Percentiles rank a stretch among this genome's conserved stretches.
Evolutionary conservation across 2,329 filamentous ascomycete species (phyloP).

Genomic region (Neobulgaria alba): DNA sequence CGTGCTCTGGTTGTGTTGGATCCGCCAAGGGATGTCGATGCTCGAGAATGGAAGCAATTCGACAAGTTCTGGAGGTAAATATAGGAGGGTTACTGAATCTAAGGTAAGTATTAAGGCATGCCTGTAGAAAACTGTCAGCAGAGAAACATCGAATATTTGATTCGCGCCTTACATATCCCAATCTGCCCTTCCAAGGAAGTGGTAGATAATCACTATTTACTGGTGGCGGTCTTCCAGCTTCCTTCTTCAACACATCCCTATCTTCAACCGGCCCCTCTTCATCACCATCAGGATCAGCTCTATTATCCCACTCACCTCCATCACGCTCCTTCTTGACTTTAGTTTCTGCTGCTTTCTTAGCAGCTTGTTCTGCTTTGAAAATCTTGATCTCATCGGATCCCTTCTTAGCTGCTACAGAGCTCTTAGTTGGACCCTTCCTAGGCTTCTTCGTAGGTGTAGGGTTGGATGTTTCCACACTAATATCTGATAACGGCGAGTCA

Average conservation of each 20-base stretch:
- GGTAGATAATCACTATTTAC: conserved; percentile 79
- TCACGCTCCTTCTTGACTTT: conserved; percentile 23
- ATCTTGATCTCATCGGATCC: conserved; percentile 27
- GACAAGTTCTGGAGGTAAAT: conserved; percentile 85
- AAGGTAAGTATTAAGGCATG: conserved; percentile 88
- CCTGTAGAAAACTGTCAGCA: too few relatives aligned
- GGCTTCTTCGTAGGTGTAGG: conserved; percentile 18
- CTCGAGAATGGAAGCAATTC: conserved; percentile 82
- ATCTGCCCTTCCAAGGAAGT: conserved; percentile 78
- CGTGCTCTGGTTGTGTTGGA: conserved; percentile 66
- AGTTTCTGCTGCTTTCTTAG: conserved; percentile 20
- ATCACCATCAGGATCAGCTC: conserved; percentile 24
- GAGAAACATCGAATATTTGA: background rate
- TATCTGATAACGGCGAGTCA: conserved; percentile 17
- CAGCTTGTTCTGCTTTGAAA: conserved; percentile 25
- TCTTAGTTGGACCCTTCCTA: conserved; percentile 25
- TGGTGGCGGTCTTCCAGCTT: conserved; percentile 47
- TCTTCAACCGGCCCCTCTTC: conserved; percentile 22
- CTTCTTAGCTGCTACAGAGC: conserved; percentile 26
- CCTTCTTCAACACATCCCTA: conserved; percentile 22
- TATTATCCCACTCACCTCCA: conserved; percentile 22
- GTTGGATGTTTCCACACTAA: conserved; percentile 1
- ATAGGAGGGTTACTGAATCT: conserved; percentile 73
- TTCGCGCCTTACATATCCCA: conserved; percentile 87
- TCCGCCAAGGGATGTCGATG: conserved; percentile 76